Evolutionary conservation across 1,284 basidiomycete genomes (phyloP), one percentile per base, ranked within the genome.

Genomic region (Fereydounia khargensis): DNA sequence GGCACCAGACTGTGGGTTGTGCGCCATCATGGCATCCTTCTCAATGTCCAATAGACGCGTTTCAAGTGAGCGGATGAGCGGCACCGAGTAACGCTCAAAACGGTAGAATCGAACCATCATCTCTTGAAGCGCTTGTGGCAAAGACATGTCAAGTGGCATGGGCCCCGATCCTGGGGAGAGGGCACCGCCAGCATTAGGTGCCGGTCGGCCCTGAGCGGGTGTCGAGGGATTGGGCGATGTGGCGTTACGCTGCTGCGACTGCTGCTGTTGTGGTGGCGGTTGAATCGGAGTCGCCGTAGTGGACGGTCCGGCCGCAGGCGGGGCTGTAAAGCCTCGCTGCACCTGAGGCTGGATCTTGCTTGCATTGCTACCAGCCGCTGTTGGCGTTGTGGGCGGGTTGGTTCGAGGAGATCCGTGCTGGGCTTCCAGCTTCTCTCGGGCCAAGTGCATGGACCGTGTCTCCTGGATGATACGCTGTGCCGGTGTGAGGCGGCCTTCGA

Each of bases 91-190:
- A 3, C 68, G 53, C 44, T 74, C 72, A 50, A 70, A 74, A 14
- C 70, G 59, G 62, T 74, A 74, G 55, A 74, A 74, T 27, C 72
- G 70, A 16, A 62, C 39, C 70, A 73, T 72, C 59, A 71, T 65
- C 34, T 73, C 70, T 37, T 73, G 67, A 10, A 74, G 52, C 16
- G 70, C 69, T n/a, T 62, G 39, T 9, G 44, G 50, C 18, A 73
- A 45, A 1, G 62, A 39, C 54, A 73, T 47, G 20, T 65, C 59
- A 11, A 46, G 35, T 0, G 65, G 66, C 42, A 68, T 48, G 13
- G 68, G 66, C 3, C 68, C 68, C 0, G 22, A 17, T 22, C 68
- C 68, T 0, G 68, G 66, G 3, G 47, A 41, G 2, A 70, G 50
- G 3, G 54, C 56, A 35, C 40, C 42, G 33, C 20, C 20, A 18